These are phyloP conservation scores for Monascus ruber DNA, from an alignment of 2,329 filamentous ascomycete species.

Conservation along the genomic window DNA sequence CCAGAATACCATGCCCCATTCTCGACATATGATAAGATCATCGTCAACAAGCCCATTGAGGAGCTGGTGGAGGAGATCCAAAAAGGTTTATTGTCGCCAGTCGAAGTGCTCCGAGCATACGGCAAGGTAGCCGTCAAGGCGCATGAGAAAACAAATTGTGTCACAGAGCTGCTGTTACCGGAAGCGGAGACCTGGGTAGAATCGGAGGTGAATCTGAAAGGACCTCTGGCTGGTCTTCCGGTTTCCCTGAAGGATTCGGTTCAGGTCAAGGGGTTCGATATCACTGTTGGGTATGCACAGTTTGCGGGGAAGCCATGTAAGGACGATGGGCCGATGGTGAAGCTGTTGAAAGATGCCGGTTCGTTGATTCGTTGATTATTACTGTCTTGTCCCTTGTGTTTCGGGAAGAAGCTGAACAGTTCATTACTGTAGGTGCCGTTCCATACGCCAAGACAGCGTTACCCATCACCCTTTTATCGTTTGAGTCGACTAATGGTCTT, in stretches of 20 bases:
- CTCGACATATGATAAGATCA: conserved; percentile 51
- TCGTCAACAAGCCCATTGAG: conserved; percentile 63
- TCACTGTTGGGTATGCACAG: conserved; percentile 66
- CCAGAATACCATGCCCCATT: conserved; percentile 55
- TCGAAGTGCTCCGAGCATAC: conserved; percentile 72
- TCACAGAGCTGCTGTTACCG: conserved; percentile 74
- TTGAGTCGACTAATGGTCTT: conserved; percentile 67
- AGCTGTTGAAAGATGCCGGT: conserved; percentile 70
- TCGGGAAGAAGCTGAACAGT: background rate
- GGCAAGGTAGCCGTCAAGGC: conserved; percentile 76
- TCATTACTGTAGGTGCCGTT: conserved; percentile 50
- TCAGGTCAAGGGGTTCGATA: conserved; percentile 71
- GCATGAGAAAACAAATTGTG: conserved; percentile 76
- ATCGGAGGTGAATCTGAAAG: conserved; percentile 57
- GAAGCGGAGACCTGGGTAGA: conserved; percentile 64
- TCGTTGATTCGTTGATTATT: conserved; percentile 1
- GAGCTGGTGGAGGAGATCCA: conserved; percentile 70
- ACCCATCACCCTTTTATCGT: conserved; percentile 74
- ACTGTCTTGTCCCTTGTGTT: background rate
- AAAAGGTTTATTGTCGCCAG: conserved; percentile 50
- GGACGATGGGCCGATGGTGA: conserved; percentile 61
- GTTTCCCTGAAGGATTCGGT: conserved; percentile 72
- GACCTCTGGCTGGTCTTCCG: conserved; percentile 76
- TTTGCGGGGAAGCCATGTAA: conserved; percentile 55
- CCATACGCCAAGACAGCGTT: conserved; percentile 90